Conservation (phyloP, 306 rosid genomes). For the Canavalia ensiformis region DNA sequence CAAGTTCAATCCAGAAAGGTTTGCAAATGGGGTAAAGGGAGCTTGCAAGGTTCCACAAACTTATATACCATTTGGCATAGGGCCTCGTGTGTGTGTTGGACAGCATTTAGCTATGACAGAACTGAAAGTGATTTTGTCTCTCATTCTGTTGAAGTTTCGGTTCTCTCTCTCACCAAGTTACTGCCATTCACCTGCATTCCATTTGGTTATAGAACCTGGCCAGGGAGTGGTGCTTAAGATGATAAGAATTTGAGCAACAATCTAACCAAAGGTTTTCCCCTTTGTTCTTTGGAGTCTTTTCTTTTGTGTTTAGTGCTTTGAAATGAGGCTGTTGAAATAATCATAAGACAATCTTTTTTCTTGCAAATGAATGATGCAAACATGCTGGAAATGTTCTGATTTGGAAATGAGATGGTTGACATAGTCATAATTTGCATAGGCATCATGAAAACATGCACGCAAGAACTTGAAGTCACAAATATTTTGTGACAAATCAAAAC, state of each 20-base stretch:
- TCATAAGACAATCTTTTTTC: not conserved
- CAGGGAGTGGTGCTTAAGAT: conserved; percentile 54
- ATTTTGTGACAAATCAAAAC: no score
- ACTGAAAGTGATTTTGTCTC: conserved; percentile 62
- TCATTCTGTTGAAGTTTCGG: conserved; percentile 47
- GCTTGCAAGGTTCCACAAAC: conserved; percentile 69
- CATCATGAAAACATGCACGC: no score
- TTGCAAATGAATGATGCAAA: not conserved
- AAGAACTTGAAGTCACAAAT: no score
- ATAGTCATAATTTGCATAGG: no score
- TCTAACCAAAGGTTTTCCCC: not conserved
- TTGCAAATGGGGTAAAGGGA: conserved; percentile 57
- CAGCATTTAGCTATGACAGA: conserved; percentile 67
- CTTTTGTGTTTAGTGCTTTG: not conserved
- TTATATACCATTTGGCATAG: conserved; percentile 70
- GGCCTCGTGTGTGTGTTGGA: conserved; percentile 67
- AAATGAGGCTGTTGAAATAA: not conserved
- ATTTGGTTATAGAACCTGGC: conserved; percentile 50
- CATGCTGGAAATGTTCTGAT: not conserved
- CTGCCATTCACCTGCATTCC: conserved; percentile 49
- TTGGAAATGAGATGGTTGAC: no score
- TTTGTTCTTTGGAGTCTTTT: not conserved
- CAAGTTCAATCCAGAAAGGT: conserved; percentile 74
- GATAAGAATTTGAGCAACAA: conserved; percentile 38
- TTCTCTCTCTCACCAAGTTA: conserved; percentile 50